Conservation (phyloP, 2,329 filamentous ascomycete species). For the Talaromyces sp. region DNA sequence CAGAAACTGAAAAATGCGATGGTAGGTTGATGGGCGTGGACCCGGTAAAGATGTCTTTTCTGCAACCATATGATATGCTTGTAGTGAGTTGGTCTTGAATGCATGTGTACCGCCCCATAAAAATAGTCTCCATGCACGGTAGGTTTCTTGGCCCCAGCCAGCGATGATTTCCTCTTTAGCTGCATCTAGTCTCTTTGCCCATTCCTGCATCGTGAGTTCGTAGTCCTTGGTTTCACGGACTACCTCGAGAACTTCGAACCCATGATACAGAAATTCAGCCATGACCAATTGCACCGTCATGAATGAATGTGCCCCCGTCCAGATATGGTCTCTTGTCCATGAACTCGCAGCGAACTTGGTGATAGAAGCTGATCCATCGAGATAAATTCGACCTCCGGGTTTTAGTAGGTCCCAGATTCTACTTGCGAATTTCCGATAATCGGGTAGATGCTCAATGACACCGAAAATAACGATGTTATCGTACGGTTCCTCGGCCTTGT, state of each 20-base stretch:
- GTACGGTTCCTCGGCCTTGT: conserved; percentile 8
- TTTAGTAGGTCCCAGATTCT: conserved; percentile 16
- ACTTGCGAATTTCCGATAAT: conserved; percentile 14
- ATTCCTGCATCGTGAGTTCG: conserved; percentile 18
- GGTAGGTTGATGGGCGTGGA: conserved; percentile 7
- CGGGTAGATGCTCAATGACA: conserved; percentile 16
- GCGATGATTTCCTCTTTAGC: conserved; percentile 10
- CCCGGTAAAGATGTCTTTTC: conserved; percentile 9
- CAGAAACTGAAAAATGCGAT: conserved; percentile 5
- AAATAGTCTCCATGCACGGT: not conserved
- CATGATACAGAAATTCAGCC: conserved; percentile 12
- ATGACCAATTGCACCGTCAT: conserved; percentile 19
- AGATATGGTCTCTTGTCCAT: conserved; percentile 15
- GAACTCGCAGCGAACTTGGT: conserved; percentile 11
- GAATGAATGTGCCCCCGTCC: conserved; percentile 14
- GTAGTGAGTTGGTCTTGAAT: conserved; percentile 8
- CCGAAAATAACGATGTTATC: conserved; percentile 11
- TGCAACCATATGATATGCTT: conserved; percentile 16
- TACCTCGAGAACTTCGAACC: conserved; percentile 9
- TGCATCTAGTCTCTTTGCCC: conserved; percentile 12
- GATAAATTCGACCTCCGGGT: conserved; percentile 15
- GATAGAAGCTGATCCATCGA: conserved; percentile 14
- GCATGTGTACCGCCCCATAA: conserved; percentile 6
- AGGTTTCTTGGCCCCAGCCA: not conserved
- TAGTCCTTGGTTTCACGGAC: conserved; percentile 12